Evolutionary conservation across 495 filamentous ascomycete species (phyloP).

Genomic region (Penicillium tannophilum): DNA sequence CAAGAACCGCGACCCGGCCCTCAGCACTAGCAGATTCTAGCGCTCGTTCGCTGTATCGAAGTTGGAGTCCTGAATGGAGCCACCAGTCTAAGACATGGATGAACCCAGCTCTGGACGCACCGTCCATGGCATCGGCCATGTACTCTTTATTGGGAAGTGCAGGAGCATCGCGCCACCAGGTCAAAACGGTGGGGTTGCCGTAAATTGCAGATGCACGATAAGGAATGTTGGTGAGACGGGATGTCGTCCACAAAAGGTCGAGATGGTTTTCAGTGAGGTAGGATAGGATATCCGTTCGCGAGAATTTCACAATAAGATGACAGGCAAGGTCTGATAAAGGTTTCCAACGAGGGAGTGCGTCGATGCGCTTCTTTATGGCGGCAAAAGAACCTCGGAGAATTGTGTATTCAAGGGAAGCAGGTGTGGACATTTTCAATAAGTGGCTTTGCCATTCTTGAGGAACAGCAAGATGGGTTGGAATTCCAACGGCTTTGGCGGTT

Average conservation of each 20-base stretch:
- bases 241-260: slow-evolving; percentile 79
- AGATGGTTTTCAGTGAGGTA: slow-evolving; percentile 78
- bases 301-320: slow-evolving; percentile 89
- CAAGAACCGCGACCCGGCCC: slow-evolving; percentile 78
- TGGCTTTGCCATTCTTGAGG: slow-evolving; percentile 73
- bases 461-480: slow-evolving; percentile 73
- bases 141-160: slow-evolving; percentile 80
- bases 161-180: slow-evolving; percentile 83
- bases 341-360: slow-evolving; percentile 65
- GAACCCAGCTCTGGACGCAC: slow-evolving; percentile 80
- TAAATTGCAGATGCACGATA: slow-evolving; percentile 85
- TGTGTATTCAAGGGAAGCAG: slow-evolving; percentile 73
- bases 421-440: slow-evolving; percentile 48
- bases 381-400: slow-evolving; percentile 71
- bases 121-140: slow-evolving; percentile 78
- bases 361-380: slow-evolving; percentile 67
- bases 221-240: slow-evolving; percentile 77
- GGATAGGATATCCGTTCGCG: slow-evolving; percentile 71
- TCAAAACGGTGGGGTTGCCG: slow-evolving; percentile 78
- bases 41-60: slow-evolving; percentile 82
- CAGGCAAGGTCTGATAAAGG: slow-evolving; percentile 79
- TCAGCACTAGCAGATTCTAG: slow-evolving; percentile 83
- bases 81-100: slow-evolving; percentile 90
- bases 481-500: slow-evolving; percentile 73
- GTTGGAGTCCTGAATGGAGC: slow-evolving; percentile 73